A percentile compares a stretch with the other conserved stretches of the same genome.
These are phyloP conservation scores for Pontederia crassipes DNA, from an alignment of 176 grass and related monocot species.

Conservation along the genomic window DNA sequence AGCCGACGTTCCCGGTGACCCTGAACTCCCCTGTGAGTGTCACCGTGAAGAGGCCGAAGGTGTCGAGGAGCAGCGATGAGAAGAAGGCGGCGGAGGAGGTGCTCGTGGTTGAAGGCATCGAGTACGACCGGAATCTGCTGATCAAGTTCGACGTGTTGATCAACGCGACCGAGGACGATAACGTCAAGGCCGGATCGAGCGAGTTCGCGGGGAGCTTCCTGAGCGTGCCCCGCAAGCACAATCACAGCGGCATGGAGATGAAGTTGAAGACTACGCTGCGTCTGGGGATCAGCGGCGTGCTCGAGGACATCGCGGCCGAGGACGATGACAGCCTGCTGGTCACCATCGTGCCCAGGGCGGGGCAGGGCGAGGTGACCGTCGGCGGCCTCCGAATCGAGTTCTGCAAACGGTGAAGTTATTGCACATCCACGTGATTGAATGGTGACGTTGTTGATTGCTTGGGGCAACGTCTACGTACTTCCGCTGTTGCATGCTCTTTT, in stretches of 20 bases:
- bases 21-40: conserved; percentile 21
- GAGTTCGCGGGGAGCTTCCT: conserved; percentile 58
- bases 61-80: conserved; percentile 22
- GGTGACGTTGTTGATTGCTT: too few species aligned
- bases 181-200: not conserved
- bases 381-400: conserved; percentile 35
- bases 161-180: conserved; percentile 19
- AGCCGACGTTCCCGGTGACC: conserved; percentile 30
- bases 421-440: too few species aligned
- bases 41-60: conserved; percentile 32
- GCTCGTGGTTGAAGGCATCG: conserved; percentile 42
- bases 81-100: conserved; percentile 57
- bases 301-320: conserved; percentile 42
- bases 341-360: conserved; percentile 43
- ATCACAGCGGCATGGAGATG: not conserved
- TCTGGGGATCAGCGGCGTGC: conserved; percentile 48
- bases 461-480: too few species aligned
- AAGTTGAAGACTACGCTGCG: conserved; percentile 25
- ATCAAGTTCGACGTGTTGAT: conserved; percentile 76
- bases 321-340: conserved; percentile 36
- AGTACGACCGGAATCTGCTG: conserved; percentile 24
- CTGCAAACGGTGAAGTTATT: conserved; percentile 21
- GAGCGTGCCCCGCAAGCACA: conserved; percentile 36
- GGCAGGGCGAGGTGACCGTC: conserved; percentile 25
- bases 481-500: too few species aligned